Base-by-base conservation (phyloP, 129 eudicot genomes). In the Kitagawia praeruptora region DNA sequence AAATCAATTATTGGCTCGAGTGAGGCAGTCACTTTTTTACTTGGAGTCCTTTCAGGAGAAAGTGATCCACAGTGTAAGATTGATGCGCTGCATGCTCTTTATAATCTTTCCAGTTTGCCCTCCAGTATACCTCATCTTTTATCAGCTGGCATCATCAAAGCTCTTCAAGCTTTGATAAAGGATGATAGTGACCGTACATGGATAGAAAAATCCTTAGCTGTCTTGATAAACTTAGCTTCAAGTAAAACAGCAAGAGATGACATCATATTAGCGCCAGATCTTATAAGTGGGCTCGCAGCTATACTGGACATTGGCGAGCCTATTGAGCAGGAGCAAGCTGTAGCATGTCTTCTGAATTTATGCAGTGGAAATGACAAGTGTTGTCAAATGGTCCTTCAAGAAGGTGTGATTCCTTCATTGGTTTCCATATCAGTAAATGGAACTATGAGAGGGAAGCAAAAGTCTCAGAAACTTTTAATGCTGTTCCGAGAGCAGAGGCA, bases 351-450 rank as follows among this genome's bases (percentile, higher is more conserved):
- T 53, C 76, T 96, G 63, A 82, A 89, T 70, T 67, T 96, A 54
- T 96, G 98, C 76, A 89, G 82, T 1, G 93, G 92, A 10, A 88
- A 89, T 12, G 98, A 90, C 18, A 90, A 85, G 78, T 96, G 98
- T 80, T 74, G 97, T 61, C 91, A 96, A 72, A 87, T 96, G 89
- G 95, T 96, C 38, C 93, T 96, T 48, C 98, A 89, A 83, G 99
- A 96, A 85, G 99, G 99, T 71, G 99, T 92, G 49, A 96, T 96
- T 47, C 99, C 99, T 37, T 90, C 99, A 10, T 79, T 96, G 75
- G 99, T 96, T 44, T 87, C 99, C 42, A 85, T 96, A 38, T 93
- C 97, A 11, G 99, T 96, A 42, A 92, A 89, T 42, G 99, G 99
- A 76, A 92, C 97, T 14, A 84, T 86, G 86, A 81, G 97, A 87